Evolutionary conservation across 176 grass and related monocot species (phyloP), one percentile per base, ranked within the genome.

Genomic region (Triticum dicoccoides): DNA sequence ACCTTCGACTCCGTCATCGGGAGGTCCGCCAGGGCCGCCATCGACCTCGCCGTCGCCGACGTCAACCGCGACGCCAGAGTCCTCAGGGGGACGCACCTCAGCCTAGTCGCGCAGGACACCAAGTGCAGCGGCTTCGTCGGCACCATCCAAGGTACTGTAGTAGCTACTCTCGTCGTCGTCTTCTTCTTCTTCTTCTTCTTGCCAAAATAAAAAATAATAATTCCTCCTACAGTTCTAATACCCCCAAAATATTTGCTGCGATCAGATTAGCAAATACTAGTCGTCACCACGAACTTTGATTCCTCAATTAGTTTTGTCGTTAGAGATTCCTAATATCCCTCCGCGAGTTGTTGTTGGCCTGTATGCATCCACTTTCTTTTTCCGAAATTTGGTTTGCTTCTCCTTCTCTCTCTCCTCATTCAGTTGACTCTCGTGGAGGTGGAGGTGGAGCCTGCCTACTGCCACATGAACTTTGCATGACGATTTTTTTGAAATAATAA

Each of bases 61-160:
- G 78, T 98, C 35, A 98, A 98, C 90, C 54, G 78, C 21, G 82
- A 94, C 77, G 63, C 76, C 17, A 5, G 11, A 8, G 54, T 98
- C 59, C 92, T 98, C 61, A 73, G 37, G 1, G 90, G 90, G 21
- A 92, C 94, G 64, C 85, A 45, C 74, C 84, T 98, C 69, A 91
- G 59, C 65, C 37, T 98, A 21, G 2, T 92, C 2, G 76, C 39
- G 76, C 90, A 91, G 70, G 92, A 98, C 77, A 85, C 92, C 49
- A 98, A 90, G 80, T 98, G 97, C 89, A 96, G 85, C 78, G 94
- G 86, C n/a, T 98, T 98, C 87, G 71, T 98, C 72, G 94, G 97
- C 82, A 86, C 87, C 23, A 84, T 94, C 69, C 92, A 89, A 96
- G 96, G 96, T 95, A 30, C 29, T 30, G 29, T 30, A 21, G 37